Evolutionary conservation across 345 rosid genomes (phyloP), one percentile per base, ranked within the genome.

Genomic region (sweet orange (Citrus sinensis)): DNA sequence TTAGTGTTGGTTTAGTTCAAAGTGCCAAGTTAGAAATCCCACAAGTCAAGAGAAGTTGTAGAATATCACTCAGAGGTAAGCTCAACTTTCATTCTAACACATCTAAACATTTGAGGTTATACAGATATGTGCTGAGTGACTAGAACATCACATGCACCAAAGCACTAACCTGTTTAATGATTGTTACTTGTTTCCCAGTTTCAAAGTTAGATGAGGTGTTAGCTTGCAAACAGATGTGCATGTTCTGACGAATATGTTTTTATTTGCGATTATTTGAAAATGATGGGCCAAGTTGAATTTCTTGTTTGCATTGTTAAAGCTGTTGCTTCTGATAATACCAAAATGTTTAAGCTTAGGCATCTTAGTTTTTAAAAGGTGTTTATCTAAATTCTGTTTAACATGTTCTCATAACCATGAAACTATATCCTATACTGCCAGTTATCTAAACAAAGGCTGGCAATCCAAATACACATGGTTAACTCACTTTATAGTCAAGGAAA

Each of bases 141-240:
- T 37, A 34, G 67, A 39, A 37, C 55, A 58, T 37, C 24, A 24
- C 25, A 46, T 24, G 32, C 9, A 19, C 32, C 11, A 6, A 9
- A 46, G 8, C 1, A 7, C n/a, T 4, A 27, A 34, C 59, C 59
- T 65, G 51, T 32, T 64, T 22, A 30, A 54, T 66, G 61, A 29
- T 54, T 66, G 11, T 29, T 46, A 34, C 49, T 30, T 66, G 62
- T 27, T 63, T 49, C 30, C 19, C 13, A 8, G 42, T 65, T 65
- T 65, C n/a, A 34, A 22, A 27, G 78, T 10, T 16, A 34, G 78
- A 76, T 65, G 71, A 65, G 7, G n/a, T 59, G 56, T 37, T 73
- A 17, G 67, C 34, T 22, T 34, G 67, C 24, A 5, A 56, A 60
- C 65, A 59, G 56, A 35, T 17, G 55, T 6, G 10, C 49, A 24